phyloP scores from a whole-genome alignment of 176 grass and related monocot genomes.

The Musa schizocarpa region DNA sequence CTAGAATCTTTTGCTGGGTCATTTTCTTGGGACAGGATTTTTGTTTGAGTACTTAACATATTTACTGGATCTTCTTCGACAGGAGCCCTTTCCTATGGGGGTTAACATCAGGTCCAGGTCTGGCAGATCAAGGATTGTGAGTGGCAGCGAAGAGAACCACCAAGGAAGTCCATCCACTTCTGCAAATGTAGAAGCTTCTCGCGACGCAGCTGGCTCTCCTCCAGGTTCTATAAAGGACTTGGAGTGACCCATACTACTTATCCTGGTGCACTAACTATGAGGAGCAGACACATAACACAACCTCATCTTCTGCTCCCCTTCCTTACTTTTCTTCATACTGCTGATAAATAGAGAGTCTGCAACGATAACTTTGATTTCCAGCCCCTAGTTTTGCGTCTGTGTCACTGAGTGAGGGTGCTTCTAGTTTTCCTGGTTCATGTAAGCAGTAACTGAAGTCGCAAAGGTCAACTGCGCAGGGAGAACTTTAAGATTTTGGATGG shows the following conservation, averaged over 20 bases:
- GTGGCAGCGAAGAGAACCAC: conserved; percentile 52
- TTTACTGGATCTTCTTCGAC: conserved; percentile 1
- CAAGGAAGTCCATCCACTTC: conserved; percentile 36
- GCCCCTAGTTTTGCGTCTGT: no score
- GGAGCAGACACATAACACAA: conserved; percentile 22
- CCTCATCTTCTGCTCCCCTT: conserved; percentile 5
- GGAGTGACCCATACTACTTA: conserved; percentile 37
- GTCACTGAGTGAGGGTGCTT: conserved; percentile 3
- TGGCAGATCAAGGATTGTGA: conserved; percentile 42
- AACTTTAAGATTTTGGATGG: conserved; percentile 72
- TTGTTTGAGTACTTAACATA: not conserved
- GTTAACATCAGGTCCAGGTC: conserved; percentile 68
- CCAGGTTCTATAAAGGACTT: conserved; percentile 42
- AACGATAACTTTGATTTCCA: conserved; percentile 9
- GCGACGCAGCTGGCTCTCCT: conserved; percentile 25
- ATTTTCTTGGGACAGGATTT: not conserved
- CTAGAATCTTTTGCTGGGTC: not conserved
- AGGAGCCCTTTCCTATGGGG: conserved; percentile 96
- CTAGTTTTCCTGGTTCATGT: conserved; percentile 29
- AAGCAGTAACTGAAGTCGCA: conserved; percentile 40
- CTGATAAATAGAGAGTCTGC: conserved; percentile 10
- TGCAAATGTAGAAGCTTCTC: conserved; percentile 31
- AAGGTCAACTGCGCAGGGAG: conserved; percentile 47
- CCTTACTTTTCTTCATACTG: conserved; percentile 2
- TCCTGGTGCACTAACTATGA: conserved; percentile 33